Base-by-base conservation (phyloP, 2,329 filamentous ascomycete genomes). In the Beauveria varroae region DNA sequence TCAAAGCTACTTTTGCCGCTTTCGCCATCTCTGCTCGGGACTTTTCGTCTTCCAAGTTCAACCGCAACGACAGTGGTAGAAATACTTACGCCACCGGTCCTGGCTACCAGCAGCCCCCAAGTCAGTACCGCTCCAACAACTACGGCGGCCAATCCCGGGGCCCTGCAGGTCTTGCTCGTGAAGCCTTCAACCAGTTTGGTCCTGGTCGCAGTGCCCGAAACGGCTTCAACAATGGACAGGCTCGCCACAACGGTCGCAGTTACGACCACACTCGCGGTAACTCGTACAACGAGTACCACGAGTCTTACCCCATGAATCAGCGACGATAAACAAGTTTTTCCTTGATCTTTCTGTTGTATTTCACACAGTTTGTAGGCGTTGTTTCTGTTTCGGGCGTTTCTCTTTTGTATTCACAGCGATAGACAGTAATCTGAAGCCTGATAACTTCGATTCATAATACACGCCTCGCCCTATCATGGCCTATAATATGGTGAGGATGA, bases 271-370 rank as follows among this genome's bases (percentile, higher is more conserved):
- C 57, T 22, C 57, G 57, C 14, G 57, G 58, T 22, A 61, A 61
- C 22, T 61, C 58, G 9, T 61, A 60, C 57, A 53, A 53, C 28
- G 57, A 60, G 16, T 26, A 49, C 43, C 50, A 54, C 22, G 58
- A 61, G 41, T 49, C 58, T 22, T 61, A 61, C 51, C 58, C 58
- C 5, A 61, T 61, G 58, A 61, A 61, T 30, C 58, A 59, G 37
- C 57, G 47, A 43, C 37, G 57, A 44, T 52, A n/a, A 34, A 18
- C 9, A 5, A 16, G 1, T 43, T 2, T 46, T 3, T 37, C 47
- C 24, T 53, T 53, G 1, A 44, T 53, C 37, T n/a, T 40, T 37
- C 26, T 20, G 12, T 8, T 60, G 26, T 53, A 46, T 40, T 61
- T 22, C 40, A 61, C 55, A 30, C 44, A 50, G 41, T 43, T 41